Evolutionary conservation across 2,329 filamentous ascomycete genomes (phyloP).

Genomic region (Apiospora koreana): DNA sequence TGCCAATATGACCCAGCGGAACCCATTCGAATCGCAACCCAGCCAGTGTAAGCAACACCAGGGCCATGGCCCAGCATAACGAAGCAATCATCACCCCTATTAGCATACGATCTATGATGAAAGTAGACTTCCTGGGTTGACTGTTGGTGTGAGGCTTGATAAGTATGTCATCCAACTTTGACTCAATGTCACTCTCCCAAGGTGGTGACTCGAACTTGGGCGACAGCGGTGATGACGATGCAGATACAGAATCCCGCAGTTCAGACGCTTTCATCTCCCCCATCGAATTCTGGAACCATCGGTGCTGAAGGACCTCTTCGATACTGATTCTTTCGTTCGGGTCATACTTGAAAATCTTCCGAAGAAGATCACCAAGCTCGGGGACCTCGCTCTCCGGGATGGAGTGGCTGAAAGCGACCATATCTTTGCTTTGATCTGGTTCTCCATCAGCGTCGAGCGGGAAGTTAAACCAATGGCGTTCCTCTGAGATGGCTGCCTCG

Average conservation of each 20-base stretch:
- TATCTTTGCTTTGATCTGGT: neutral
- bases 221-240: neutral
- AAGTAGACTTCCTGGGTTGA: neutral
- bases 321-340: slow-evolving; percentile 1
- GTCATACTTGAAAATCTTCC: slow-evolving; percentile 5
- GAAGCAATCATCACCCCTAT: neutral
- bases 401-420: neutral
- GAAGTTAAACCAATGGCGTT: neutral
- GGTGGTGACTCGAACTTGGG: neutral
- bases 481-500: neutral
- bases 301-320: neutral
- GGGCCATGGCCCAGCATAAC: neutral
- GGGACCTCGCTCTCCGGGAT: neutral
- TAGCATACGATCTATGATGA: neutral
- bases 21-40: slow-evolving; percentile 4
- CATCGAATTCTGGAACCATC: slow-evolving; percentile 4
- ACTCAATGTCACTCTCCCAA: neutral
- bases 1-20: neutral
- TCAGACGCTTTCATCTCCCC: neutral
- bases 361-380: slow-evolving; percentile 11
- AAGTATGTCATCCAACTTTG: neutral
- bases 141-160: neutral
- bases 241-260: neutral
- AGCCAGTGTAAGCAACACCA: neutral
- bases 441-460: neutral